Evolutionary conservation across 129 eudicot species (phyloP), one percentile per base, ranked within the genome.

Genomic region (Ambrosia artemisiifolia): DNA sequence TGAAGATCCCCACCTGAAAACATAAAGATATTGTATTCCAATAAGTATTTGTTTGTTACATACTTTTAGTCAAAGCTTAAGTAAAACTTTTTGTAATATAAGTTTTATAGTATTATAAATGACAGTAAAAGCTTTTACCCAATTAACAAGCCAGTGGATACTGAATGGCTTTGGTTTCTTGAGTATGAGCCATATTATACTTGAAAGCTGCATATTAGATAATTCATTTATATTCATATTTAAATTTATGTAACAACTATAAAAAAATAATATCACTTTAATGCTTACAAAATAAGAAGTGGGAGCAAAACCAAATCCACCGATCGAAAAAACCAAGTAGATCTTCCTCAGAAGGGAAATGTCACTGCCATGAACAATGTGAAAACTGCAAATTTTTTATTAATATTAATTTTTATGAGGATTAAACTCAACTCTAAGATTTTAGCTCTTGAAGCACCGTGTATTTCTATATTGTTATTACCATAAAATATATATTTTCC

Each of bases 301-400:
- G 34, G 99, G 91, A 71, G 97, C 91, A 71, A 90, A 88, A 34
- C 97, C 99, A 84, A 94, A 90, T 81, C 99, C 99, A 55, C 99
- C n/a, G n/a, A n/a, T n/a, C 99, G 43, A 94, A 94, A 74, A 94
- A 90, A 49, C 99, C 99, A 67, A 94, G 99, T 67, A 90, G 96
- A 81, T 90, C 99, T n/a, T 0, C 97, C 99, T 9, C 90, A 94
- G 88, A 94, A 94, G 38, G 99, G 99, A 71, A 94, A 88, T 7
- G 96, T 85, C 61, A 90, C 96, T 8, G 92, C 99, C 65, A 90
- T 7, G 65, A 94, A 90, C 66, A 90, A 61, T 5, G 99, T 94
- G 67, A 94, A 76, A 30, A 96, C 99, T 94, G 85, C 87, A 83
- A 83, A 55, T 2, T 8, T 74, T 54, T 1, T 18, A 47, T 76